A percentile compares a stretch with the other conserved stretches of the same genome.
Conservation (phyloP, 2,329 filamentous ascomycete species). For the Penicillium sp. region DNA sequence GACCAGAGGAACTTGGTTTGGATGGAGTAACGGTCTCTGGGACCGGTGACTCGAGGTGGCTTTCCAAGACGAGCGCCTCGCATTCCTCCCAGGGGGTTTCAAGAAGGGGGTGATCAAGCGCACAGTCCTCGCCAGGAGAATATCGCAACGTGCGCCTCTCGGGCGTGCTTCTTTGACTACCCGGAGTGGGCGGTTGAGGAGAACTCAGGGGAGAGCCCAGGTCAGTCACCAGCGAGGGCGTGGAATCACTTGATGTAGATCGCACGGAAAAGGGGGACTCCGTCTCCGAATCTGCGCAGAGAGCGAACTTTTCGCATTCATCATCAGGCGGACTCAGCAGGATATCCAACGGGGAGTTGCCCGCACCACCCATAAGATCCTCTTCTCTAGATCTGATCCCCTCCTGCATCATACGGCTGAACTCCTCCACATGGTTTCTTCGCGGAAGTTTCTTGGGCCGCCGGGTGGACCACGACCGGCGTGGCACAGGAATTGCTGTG, state of each 20-base stretch:
- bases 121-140: slow-evolving; percentile 51
- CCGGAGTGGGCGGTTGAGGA: slow-evolving; percentile 39
- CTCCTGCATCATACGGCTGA: slow-evolving; percentile 53
- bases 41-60: slow-evolving; percentile 8
- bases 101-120: slow-evolving; percentile 53
- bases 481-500: slow-evolving; percentile 53
- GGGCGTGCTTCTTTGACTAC: slow-evolving; percentile 30
- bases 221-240: slow-evolving; percentile 48
- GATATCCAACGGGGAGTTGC: slow-evolving; percentile 48
- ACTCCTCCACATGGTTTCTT: slow-evolving; percentile 42
- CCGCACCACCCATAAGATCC: slow-evolving; percentile 33
- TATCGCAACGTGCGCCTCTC: slow-evolving; percentile 44
- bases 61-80: slow-evolving; percentile 18
- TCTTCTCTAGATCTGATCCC: slow-evolving; percentile 47
- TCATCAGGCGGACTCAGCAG: slow-evolving; percentile 52
- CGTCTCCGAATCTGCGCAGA: slow-evolving; percentile 40
- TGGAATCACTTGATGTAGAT: slow-evolving; percentile 54
- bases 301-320: slow-evolving; percentile 34
- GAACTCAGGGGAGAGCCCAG: slow-evolving; percentile 45
- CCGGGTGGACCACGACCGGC: slow-evolving; percentile 34
- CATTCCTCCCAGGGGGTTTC: slow-evolving; percentile 27
- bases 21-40: slow-evolving; percentile 6
- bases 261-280: slow-evolving; percentile 41
- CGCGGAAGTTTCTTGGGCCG: slow-evolving; percentile 36
- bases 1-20: slow-evolving; percentile 24